Evolutionary conservation across 2,329 filamentous ascomycete genomes (phyloP).

Genomic region (Lasiodiplodia hormozganensis): DNA sequence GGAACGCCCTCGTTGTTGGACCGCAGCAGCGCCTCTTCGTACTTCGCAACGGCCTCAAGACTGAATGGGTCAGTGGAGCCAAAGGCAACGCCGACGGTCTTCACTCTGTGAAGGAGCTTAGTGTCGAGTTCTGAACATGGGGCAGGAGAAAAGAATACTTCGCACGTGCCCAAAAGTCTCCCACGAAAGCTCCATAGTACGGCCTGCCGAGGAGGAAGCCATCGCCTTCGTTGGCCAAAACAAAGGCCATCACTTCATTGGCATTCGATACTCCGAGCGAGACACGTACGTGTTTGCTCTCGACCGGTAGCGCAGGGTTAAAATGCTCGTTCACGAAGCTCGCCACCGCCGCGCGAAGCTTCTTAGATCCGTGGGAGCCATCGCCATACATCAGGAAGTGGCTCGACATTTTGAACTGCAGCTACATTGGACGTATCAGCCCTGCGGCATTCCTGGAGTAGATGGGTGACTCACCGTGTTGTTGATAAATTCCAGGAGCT

Average conservation of each 20-base stretch:
- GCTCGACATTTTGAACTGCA: conserved; percentile 4
- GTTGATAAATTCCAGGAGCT: conserved; percentile 53
- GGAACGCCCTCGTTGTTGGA: conserved; percentile 43
- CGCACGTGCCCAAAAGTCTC: conserved; percentile 56
- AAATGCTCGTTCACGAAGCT: conserved; percentile 52
- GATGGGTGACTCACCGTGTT: conserved; percentile 40
- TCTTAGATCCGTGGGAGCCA: conserved; percentile 47
- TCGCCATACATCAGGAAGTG: conserved; percentile 51
- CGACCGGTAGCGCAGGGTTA: conserved; percentile 43
- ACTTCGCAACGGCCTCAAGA: conserved; percentile 42
- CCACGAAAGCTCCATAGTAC: conserved; percentile 57
- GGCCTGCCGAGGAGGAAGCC: conserved; percentile 56
- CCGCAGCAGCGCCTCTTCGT: conserved; percentile 46
- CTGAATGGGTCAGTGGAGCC: conserved; percentile 48
- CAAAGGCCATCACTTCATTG: conserved; percentile 52
- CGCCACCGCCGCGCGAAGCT: conserved; percentile 50
- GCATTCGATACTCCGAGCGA: conserved; percentile 51
- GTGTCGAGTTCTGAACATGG: background rate
- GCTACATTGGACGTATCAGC: background rate
- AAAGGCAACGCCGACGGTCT: conserved; percentile 50
- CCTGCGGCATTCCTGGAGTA: background rate
- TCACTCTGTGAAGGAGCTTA: conserved; percentile 35
- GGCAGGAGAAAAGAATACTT: conserved; percentile 15
- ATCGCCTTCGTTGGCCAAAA: conserved; percentile 52
- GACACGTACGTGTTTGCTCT: conserved; percentile 47